A percentile compares a stretch with the other conserved stretches of the same genome.
Conservation (phyloP, 2,329 filamentous ascomycete species). For the Aureobasidium lini region DNA sequence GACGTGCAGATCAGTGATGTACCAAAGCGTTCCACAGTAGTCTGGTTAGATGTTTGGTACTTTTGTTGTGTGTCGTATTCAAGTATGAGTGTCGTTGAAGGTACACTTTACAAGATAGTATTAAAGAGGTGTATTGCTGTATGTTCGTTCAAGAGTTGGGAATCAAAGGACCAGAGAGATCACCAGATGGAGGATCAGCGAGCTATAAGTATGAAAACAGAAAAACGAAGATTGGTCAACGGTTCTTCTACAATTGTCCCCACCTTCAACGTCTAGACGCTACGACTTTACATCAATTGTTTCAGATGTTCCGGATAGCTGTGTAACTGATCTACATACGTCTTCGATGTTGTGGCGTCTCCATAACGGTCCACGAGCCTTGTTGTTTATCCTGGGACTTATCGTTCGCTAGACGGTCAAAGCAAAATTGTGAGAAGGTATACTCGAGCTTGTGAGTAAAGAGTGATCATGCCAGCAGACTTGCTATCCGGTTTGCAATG, state of each 20-base stretch:
- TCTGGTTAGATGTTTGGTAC: too few relatives aligned
- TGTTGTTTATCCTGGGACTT: background rate
- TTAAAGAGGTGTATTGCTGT: background rate
- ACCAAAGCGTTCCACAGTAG: too few relatives aligned
- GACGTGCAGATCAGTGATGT: too few relatives aligned
- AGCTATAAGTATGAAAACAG: slow-evolving; percentile 4
- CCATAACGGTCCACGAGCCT: slow-evolving; percentile 5
- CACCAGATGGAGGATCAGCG: background rate
- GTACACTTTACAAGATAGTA: too few relatives aligned
- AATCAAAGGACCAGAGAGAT: background rate
- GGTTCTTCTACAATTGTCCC: background rate
- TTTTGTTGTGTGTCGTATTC: too few relatives aligned
- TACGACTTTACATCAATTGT: slow-evolving; percentile 6
- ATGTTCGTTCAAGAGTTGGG: background rate
- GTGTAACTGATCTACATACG: background rate
- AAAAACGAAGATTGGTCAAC: slow-evolving; percentile 1
- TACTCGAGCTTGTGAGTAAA: background rate
- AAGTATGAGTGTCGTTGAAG: too few relatives aligned
- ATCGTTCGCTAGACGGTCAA: background rate
- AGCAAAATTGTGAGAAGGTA: background rate
- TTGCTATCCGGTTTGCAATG: background rate
- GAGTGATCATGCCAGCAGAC: too few relatives aligned
- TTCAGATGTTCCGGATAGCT: background rate
- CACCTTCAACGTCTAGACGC: background rate
- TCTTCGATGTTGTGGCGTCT: background rate